These are phyloP conservation scores for Penicillium occitanis DNA, from an alignment of 2,329 filamentous ascomycete species.

Conservation along the genomic window DNA sequence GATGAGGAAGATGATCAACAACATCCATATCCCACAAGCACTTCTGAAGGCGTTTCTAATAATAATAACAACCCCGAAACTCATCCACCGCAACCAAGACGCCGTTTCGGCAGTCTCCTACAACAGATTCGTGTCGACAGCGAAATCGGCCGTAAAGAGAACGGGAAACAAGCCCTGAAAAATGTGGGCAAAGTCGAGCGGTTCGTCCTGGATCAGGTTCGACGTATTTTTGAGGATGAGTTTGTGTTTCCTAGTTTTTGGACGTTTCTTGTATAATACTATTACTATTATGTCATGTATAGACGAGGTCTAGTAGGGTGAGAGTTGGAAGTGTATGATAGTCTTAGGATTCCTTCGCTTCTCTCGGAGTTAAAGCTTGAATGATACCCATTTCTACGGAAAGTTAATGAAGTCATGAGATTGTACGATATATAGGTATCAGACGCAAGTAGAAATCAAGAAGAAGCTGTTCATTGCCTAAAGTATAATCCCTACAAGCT, in stretches of 20 bases:
- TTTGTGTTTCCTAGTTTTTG: constrained; percentile 98
- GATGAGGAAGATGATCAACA: constrained; percentile 36
- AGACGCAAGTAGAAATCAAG: not conserved
- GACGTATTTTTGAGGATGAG: constrained; percentile 96
- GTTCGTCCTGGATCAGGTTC: constrained; percentile 94
- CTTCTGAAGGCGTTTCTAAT: not conserved
- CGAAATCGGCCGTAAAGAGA: constrained; percentile 90
- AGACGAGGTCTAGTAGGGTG: not conserved
- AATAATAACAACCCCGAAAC: not conserved
- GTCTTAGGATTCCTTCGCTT: not conserved
- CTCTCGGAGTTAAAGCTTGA: not conserved
- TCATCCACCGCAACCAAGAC: constrained; percentile 29
- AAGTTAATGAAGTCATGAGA: not conserved
- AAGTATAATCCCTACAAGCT: not conserved
- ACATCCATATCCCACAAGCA: constrained; percentile 26
- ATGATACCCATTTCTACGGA: not conserved
- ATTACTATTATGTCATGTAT: not conserved
- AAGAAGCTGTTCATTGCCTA: not conserved
- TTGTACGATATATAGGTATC: not conserved
- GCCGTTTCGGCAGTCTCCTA: constrained; percentile 59
- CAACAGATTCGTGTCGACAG: constrained; percentile 96
- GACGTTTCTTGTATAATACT: constrained; percentile 78
- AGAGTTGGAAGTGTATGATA: not conserved
- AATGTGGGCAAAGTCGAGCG: constrained; percentile 98
- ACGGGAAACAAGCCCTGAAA: constrained; percentile 91